phyloP scores from a whole-genome alignment of 495 filamentous ascomycete genomes.

The Lasiosphaeria miniovina region DNA sequence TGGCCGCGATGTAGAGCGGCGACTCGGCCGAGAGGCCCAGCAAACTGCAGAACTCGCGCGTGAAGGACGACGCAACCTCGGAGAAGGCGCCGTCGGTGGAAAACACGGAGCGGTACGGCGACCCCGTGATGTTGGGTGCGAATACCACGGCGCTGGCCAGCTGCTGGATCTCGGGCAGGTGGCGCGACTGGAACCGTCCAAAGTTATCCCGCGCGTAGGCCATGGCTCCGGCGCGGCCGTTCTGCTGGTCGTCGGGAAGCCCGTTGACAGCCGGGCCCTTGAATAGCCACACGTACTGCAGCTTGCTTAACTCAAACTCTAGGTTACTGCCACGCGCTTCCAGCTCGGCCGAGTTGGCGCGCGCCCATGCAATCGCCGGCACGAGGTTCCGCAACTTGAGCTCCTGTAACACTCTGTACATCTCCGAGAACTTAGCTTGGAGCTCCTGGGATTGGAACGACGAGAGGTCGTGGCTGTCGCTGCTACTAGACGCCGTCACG shows the following conservation, averaged over 20 bases:
- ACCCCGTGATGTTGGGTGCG: constrained; percentile 60
- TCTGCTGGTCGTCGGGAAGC: constrained; percentile 40
- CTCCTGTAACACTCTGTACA: constrained; percentile 85
- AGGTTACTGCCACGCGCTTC: constrained; percentile 85
- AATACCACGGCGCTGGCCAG: constrained; percentile 76
- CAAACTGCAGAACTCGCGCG: constrained; percentile 90
- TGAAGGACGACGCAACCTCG: constrained; percentile 80
- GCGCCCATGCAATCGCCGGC: constrained; percentile 85
- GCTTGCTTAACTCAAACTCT: constrained; percentile 85
- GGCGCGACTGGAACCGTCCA: constrained; percentile 53
- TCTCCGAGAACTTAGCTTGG: constrained; percentile 75
- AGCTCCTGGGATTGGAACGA: constrained; percentile 63
- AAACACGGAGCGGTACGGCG: constrained; percentile 77
- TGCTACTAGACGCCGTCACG: constrained; percentile 12
- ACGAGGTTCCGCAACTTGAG: constrained; percentile 68
- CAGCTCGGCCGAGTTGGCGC: constrained; percentile 62
- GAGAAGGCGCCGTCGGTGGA: constrained; percentile 70
- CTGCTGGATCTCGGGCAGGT: constrained; percentile 70
- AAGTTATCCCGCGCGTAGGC: constrained; percentile 70
- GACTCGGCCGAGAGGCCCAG: constrained; percentile 83
- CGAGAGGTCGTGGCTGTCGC: constrained; percentile 44
- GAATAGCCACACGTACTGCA: constrained; percentile 87
- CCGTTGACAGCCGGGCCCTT: constrained; percentile 44
- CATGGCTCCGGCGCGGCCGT: constrained; percentile 54
- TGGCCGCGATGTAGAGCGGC: constrained; percentile 85